Evolutionary conservation across 2,329 filamentous ascomycete genomes (phyloP), one percentile per base, ranked within the genome.

Genomic region (Colletotrichum graminicola): DNA sequence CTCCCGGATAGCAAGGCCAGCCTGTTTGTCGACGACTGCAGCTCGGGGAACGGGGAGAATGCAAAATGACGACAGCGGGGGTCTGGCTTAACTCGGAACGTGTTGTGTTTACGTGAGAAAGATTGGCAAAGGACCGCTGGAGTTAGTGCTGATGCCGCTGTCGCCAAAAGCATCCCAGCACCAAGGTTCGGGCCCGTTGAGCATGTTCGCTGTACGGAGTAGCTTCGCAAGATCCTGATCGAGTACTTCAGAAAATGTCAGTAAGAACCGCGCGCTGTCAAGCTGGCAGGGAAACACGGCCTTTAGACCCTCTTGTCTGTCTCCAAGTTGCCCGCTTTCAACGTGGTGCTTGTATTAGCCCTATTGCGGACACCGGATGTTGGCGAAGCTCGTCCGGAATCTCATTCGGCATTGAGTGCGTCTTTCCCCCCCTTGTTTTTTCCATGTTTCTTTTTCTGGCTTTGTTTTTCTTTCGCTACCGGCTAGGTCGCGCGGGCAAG

Each of bases 391-490:
- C 39, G 57, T 60, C 68, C 34, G 45, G 23, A 59, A 14, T 49
- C 57, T 49, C 18, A 29, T 26, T 34, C 4, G 65, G 29, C 52
- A 68, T 71, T 68, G 65, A 63, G 39, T 63, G 68, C 68, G 68
- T 54, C 65, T 63, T 63, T 36, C 55, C 34, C 2, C 49, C 36
- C 32, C n/a, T 57, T 45, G 45, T 41, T 34, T 18, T 63, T 71
- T 59, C 26, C 32, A n/a, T 51, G 26, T 65, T 34, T 11, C 14
- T 26, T n/a, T 56, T 56, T 39, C 32, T 51, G 29, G 61, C 29
- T 55, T 45, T 29, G 51, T 45, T 39, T 32, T 34, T 32, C 23
- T 29, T 14, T 23, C 12, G 14, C 16, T 39, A 39, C 36, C 12
- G 14, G 34, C 36, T 43, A 26, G 26, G 16, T 41, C 5, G 64